Base-by-base conservation (phyloP, 2,329 filamentous ascomycete genomes). In the Epichloe aotearoae region DNA sequence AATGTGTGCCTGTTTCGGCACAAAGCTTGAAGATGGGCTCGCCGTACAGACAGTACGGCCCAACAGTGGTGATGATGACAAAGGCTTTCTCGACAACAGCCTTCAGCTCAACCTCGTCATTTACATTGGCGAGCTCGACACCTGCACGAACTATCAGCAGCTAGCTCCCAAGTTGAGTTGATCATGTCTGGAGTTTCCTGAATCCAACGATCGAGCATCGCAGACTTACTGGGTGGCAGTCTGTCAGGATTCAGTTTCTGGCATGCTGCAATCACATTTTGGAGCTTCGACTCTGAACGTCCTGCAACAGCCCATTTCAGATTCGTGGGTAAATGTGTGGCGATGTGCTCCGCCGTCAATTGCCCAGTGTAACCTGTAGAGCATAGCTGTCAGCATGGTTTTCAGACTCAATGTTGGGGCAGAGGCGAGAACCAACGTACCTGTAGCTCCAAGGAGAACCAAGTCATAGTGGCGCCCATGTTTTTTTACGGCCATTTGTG, bases 301-400 rank as follows among this genome's bases (percentile, higher is more conserved):
- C 90, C 90, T 44, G 88, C 87, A 50, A 96, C 73, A 14, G 88
- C 90, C 90, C 90, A 96, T 71, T 81, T 88, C 54, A 95, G 66
- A 63, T 88, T 79, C 17, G 84, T 87, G 0, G 89, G 85, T 1
- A 88, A 72, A 56, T 79, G 70, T 14, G 74, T 75, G 49, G 81
- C 75, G 60, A 95, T 84, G 66, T 93, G 81, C 64, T 94, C 83
- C 30, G 83, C 83, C 2, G 82, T 82, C 57, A 86, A 74, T 56
- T 80, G 83, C 39, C 90, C 90, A 0, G 90, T 96, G 67, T 94
- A 95, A 30, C 90, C 90, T 63, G 76, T 5, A 49, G 47, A 26
- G 34, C 17, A 19, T 11, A n/a, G 44, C n/a, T 17, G 17, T 46
- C n/a, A 49, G 26, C 30, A 37, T 14, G 4, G 33, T 37, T 36